These are phyloP conservation scores for Xerocomus brunneocitrinus DNA, from an alignment of 768 basidiomycete species.

Conservation along the genomic window DNA sequence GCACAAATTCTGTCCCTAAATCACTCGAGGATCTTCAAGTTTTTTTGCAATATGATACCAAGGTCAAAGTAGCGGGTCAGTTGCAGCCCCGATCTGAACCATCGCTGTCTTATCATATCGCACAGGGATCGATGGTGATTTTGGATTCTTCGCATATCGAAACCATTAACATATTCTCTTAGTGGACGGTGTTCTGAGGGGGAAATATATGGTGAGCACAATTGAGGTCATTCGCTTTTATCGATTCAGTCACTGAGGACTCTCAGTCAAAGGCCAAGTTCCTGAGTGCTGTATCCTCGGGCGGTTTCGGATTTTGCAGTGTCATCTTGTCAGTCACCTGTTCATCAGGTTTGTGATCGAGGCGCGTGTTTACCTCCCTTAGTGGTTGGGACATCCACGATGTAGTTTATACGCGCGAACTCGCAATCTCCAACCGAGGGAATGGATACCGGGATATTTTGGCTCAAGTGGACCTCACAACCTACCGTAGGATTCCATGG, in stretches of 20 bases:
- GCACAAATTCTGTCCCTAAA: slow-evolving; percentile 38
- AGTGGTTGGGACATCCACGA: slow-evolving; percentile 96
- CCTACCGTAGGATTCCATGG: slow-evolving; percentile 88
- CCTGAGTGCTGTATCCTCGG: slow-evolving; percentile 67
- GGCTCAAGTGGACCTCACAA: slow-evolving; percentile 82
- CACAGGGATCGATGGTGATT: slow-evolving; percentile 65
- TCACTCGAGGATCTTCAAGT: slow-evolving; percentile 54
- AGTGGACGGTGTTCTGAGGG: slow-evolving; percentile 93
- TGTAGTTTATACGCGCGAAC: slow-evolving; percentile 73
- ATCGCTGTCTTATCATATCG: not conserved
- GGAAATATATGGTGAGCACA: slow-evolving; percentile 80
- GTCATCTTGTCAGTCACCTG: slow-evolving; percentile 73
- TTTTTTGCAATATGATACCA: slow-evolving; percentile 59
- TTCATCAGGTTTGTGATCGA: not conserved
- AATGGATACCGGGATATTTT: slow-evolving; percentile 92
- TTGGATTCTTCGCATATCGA: not conserved
- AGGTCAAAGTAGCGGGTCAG: slow-evolving; percentile 92
- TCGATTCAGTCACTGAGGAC: no score
- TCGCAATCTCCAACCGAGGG: slow-evolving; percentile 82
- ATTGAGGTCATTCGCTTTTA: not conserved
- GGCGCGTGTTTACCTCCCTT: slow-evolving; percentile 2
- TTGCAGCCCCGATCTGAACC: slow-evolving; percentile 7
- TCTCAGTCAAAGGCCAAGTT: slow-evolving; percentile 87
- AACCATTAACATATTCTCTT: slow-evolving; percentile 7
- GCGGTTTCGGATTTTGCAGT: slow-evolving; percentile 91